phyloP scores from a whole-genome alignment of 805 yeast genomes.

The Nakazawaea pomicola region DNA sequence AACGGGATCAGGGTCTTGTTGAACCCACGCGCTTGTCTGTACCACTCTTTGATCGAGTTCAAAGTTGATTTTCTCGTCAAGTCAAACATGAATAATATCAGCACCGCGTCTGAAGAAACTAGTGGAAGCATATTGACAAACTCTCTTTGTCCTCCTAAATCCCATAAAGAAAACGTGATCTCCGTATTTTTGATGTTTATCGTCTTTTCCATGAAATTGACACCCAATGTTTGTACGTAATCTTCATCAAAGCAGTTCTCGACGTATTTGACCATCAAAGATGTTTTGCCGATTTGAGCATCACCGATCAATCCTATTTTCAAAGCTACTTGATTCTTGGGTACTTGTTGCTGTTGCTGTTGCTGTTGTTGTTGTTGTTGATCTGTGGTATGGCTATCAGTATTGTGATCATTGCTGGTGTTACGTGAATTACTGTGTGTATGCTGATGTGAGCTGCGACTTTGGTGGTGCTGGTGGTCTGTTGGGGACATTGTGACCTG shows the following conservation, averaged over 20 bases:
- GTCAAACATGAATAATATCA: conserved; percentile 86
- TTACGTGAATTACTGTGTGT: neutral
- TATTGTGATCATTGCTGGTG: neutral
- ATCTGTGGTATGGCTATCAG: neutral
- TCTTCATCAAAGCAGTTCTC: conserved; percentile 90
- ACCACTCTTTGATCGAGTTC: conserved; percentile 92
- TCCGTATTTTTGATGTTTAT: conserved; percentile 81
- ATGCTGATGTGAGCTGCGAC: too few relatives aligned
- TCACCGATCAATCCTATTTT: conserved; percentile 94
- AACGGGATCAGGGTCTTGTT: conserved; percentile 89
- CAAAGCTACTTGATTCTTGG: conserved; percentile 47
- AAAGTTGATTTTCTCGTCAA: conserved; percentile 80
- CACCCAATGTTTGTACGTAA: conserved; percentile 92
- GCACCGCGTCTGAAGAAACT: conserved; percentile 89
- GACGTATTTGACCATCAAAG: conserved; percentile 95
- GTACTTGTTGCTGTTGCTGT: conserved; percentile 3
- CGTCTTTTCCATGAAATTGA: conserved; percentile 88
- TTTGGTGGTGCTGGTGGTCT: too few relatives aligned
- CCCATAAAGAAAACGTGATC: conserved; percentile 91
- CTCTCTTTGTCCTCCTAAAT: conserved; percentile 92
- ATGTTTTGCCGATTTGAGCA: conserved; percentile 93
- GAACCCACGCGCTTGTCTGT: conserved; percentile 83
- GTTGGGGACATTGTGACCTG: neutral
- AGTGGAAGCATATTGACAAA: conserved; percentile 93
- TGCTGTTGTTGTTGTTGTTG: neutral